A percentile compares a stretch with the other conserved stretches of the same genome.
Conservation (phyloP, 2,329 filamentous ascomycete species). For the Fusarium drepaniforme region DNA sequence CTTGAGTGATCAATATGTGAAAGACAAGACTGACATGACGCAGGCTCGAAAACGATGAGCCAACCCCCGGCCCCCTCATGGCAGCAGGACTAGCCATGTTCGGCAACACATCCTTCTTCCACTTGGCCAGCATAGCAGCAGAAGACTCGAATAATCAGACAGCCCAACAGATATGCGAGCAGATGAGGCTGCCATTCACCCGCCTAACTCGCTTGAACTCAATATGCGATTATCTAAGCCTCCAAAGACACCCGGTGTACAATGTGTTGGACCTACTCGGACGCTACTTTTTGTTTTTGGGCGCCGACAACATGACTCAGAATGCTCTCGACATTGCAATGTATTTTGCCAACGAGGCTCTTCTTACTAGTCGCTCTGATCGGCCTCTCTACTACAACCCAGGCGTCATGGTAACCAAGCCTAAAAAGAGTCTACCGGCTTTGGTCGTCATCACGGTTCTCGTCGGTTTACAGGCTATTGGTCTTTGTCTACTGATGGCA, state of each 20-base stretch:
- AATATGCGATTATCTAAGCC: not conserved
- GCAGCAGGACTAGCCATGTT: constrained; percentile 21
- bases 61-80: constrained; percentile 20
- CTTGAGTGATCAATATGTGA: not conserved
- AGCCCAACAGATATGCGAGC: not conserved
- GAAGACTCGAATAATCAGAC: not conserved
- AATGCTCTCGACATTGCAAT: constrained; percentile 21
- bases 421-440: not conserved
- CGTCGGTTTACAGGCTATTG: constrained; percentile 9
- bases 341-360: constrained; percentile 30
- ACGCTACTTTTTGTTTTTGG: not conserved
- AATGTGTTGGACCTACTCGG: not conserved
- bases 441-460: constrained; percentile 11
- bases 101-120: constrained; percentile 17
- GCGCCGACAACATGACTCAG: not conserved
- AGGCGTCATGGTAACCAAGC: constrained; percentile 5
- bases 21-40: not conserved
- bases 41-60: not conserved
- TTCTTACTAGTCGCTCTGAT: not conserved
- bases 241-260: not conserved
- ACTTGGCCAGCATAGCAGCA: not conserved
- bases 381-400: not conserved
- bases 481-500: constrained; percentile 1
- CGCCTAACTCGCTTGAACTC: not conserved
- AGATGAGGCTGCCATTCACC: not conserved